A percentile compares a stretch with the other conserved stretches of the same genome.
phyloP scores from a whole-genome alignment of 371 early-diverging fungal genomes.

The Rhizopus sp. region DNA sequence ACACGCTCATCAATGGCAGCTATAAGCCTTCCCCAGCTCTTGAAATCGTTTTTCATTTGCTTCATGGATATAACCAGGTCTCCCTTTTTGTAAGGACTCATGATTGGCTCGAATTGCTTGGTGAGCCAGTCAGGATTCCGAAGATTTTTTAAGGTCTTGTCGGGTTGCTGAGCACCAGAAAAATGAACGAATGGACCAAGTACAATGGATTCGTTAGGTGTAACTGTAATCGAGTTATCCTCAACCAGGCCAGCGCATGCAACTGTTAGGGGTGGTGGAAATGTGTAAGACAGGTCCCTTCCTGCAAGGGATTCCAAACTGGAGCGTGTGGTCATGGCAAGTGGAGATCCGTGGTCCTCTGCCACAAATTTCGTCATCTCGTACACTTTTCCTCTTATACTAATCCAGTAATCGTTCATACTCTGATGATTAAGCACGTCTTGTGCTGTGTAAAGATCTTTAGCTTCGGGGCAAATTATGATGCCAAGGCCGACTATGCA shows the following conservation, averaged over 20 bases:
- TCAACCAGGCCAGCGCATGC: conserved; percentile 57
- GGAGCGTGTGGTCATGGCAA: conserved; percentile 46
- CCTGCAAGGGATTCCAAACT: conserved; percentile 57
- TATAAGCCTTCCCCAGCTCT: conserved; percentile 43
- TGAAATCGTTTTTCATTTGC: conserved; percentile 29
- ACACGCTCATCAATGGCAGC: conserved; percentile 64
- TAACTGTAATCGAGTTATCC: conserved; percentile 35
- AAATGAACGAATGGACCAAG: conserved; percentile 41
- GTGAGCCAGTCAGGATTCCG: conserved; percentile 46
- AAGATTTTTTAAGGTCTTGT: conserved; percentile 30
- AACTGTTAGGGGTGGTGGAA: conserved; percentile 55
- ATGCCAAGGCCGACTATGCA: conserved; percentile 59
- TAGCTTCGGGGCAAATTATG: conserved; percentile 59
- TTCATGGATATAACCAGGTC: conserved; percentile 33
- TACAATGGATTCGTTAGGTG: conserved; percentile 43
- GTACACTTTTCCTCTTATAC: conserved; percentile 80
- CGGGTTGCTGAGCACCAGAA: conserved; percentile 31
- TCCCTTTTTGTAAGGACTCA: conserved; percentile 41
- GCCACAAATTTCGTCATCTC: conserved; percentile 71
- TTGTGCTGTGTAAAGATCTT: conserved; percentile 42
- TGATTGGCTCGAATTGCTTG: conserved; percentile 40
- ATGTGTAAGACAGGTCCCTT: conserved; percentile 58
- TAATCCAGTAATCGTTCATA: conserved; percentile 54
- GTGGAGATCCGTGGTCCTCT: conserved; percentile 54
- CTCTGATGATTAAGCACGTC: conserved; percentile 54